Evolutionary conservation across 371 early-diverging fungal genomes (phyloP), one percentile per base, ranked within the genome.

Genomic region (Mucor plumbeus): DNA sequence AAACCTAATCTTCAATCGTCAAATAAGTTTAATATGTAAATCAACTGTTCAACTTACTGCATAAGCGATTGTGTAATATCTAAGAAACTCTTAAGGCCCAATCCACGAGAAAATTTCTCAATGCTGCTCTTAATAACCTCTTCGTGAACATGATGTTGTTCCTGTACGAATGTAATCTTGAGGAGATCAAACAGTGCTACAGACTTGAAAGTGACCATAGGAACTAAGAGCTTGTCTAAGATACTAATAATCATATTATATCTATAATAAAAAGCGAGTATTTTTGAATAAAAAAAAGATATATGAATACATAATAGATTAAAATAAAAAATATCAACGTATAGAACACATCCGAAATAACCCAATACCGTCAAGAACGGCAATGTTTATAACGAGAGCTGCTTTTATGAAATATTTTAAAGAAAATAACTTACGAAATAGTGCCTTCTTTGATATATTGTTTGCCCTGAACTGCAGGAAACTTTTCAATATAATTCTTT

Each of bases 101-200:
- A 64, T 15, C 75, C 73, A 26, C 75, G 55, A 0, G 87, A 73
- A 48, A 82, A 86, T 0, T 67, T 77, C 0, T 79, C 71, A 9
- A 86, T 73, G 26, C 63, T 61, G 5, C 65, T 68, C 7, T 77
- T 70, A 17, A 88, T 80, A 8, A 66, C 71, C 17, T 76, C 73
- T 14, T 82, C 80, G 48, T 87, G 85, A 0, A 75, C 68, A 55
- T 90, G 87, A 13, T 87, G 72, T 4, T 74, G 67, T 43, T 88
- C 85, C 43, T 87, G 84, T 40, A 89, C 84, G 40, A 90, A 73
- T 11, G 87, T 78, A 0, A 79, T 74, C 33, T 86, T 73, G 31
- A 91, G 64, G 0, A 80, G 64, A 33, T 84, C 80, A 59, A 87
- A 87, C 1, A 92, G 61, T 3, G 71, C 69, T 1, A 71, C 67